Evolutionary conservation across 192 early-diverging fungal genomes (phyloP).

Genomic region (Oehlia diaphana): DNA sequence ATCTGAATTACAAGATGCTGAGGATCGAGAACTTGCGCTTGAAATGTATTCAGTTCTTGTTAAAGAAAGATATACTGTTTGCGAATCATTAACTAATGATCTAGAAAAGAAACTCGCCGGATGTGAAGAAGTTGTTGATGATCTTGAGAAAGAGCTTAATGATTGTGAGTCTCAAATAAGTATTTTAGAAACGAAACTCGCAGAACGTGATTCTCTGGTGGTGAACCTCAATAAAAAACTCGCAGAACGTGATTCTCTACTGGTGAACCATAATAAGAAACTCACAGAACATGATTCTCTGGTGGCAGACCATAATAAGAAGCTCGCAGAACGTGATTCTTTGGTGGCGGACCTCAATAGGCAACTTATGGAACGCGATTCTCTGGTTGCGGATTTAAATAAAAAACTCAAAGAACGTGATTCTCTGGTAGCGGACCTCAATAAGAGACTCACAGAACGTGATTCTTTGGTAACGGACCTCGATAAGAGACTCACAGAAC

Average conservation of each 20-base stretch:
- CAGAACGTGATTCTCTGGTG: not conserved
- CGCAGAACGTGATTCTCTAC: not conserved
- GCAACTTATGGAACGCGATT: not conserved
- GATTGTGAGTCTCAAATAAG: not conserved
- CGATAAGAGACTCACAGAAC: not conserved
- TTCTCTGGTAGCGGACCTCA: not conserved
- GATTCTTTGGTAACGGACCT: not conserved
- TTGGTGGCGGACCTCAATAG: not conserved
- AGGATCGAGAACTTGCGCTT: not conserved
- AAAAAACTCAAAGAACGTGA: not conserved
- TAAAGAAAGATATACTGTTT: not conserved
- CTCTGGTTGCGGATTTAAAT: not conserved
- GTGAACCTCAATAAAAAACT: not conserved
- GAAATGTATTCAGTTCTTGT: not conserved
- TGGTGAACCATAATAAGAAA: not conserved
- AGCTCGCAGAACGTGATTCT: not conserved
- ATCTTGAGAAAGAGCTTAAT: not conserved
- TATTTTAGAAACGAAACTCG: not conserved
- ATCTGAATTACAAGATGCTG: not conserved
- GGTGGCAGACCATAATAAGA: not conserved
- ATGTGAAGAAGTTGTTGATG: not conserved
- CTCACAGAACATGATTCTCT: not conserved
- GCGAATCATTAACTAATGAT: not conserved
- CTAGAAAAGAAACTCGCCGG: not conserved
- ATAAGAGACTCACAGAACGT: not conserved